phyloP scores from a whole-genome alignment of 345 rosid genomes.

The Gossypium mustelinum region DNA sequence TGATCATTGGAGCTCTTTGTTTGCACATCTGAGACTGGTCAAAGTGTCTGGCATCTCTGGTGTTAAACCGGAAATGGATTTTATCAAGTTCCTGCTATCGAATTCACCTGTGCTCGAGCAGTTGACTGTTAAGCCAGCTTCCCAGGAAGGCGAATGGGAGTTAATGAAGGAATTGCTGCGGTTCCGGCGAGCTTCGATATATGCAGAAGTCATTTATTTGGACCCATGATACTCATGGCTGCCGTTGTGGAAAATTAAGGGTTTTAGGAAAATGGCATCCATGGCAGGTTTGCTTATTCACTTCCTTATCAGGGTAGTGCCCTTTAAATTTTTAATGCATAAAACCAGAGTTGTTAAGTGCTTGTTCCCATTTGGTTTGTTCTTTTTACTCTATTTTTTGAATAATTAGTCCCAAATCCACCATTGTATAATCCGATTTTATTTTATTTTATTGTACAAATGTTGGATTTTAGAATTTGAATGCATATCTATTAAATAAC shows the following conservation, averaged over 20 bases:
- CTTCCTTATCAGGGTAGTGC: neutral
- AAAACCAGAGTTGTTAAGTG: neutral
- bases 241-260: neutral
- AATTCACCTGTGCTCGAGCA: conserved; percentile 56
- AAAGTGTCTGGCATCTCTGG: conserved; percentile 46
- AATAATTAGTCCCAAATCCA: no score
- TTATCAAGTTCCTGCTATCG: conserved; percentile 51
- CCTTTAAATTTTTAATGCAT: neutral
- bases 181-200: conserved; percentile 50
- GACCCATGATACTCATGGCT: conserved; percentile 35
- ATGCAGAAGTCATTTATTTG: conserved; percentile 47
- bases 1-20: conserved; percentile 38
- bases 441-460: neutral
- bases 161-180: conserved; percentile 53
- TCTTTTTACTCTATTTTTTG: no score
- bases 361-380: neutral
- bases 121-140: conserved; percentile 49
- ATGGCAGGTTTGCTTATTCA: neutral
- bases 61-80: conserved; percentile 47
- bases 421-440: no score
- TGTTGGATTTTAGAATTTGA: neutral
- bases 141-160: conserved; percentile 41
- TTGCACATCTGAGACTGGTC: conserved; percentile 44
- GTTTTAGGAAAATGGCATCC: neutral
- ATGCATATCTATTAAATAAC: neutral